Conservation (phyloP, 495 filamentous ascomycete species). For the Margaritispora aquatica region DNA sequence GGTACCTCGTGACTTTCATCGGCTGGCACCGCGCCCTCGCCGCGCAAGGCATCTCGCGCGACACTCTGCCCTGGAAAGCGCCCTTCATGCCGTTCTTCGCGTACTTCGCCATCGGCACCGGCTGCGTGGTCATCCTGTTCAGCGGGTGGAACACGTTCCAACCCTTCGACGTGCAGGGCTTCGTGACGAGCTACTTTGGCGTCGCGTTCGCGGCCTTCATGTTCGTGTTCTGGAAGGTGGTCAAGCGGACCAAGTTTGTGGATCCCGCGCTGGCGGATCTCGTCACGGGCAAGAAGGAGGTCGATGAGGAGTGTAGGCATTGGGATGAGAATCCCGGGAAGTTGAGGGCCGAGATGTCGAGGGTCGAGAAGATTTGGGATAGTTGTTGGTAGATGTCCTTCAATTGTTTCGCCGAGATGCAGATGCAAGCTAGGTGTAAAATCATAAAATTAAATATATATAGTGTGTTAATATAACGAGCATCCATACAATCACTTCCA, state of each 20-base stretch:
- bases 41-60: neutral
- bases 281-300: constrained; percentile 51
- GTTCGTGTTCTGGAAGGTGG: constrained; percentile 46
- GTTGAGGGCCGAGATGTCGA: neutral
- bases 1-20: constrained; percentile 7
- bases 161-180: constrained; percentile 38
- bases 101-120: constrained; percentile 35
- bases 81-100: constrained; percentile 58
- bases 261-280: constrained; percentile 44
- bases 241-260: constrained; percentile 23
- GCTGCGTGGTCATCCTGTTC: constrained; percentile 46
- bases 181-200: constrained; percentile 36
- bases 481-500: no score
- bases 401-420: no score
- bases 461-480: no score
- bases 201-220: constrained; percentile 46
- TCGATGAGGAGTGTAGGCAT: constrained; percentile 35
- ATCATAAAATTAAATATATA: neutral
- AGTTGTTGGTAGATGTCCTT: neutral
- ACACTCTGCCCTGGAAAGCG: constrained; percentile 47
- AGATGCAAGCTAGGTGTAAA: no score
- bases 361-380: neutral
- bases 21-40: constrained; percentile 4
- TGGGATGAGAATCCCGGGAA: constrained; percentile 2
- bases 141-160: constrained; percentile 47